phyloP scores from a whole-genome alignment of 75 land plant genomes.

The Chamaecyparis obtusa region DNA sequence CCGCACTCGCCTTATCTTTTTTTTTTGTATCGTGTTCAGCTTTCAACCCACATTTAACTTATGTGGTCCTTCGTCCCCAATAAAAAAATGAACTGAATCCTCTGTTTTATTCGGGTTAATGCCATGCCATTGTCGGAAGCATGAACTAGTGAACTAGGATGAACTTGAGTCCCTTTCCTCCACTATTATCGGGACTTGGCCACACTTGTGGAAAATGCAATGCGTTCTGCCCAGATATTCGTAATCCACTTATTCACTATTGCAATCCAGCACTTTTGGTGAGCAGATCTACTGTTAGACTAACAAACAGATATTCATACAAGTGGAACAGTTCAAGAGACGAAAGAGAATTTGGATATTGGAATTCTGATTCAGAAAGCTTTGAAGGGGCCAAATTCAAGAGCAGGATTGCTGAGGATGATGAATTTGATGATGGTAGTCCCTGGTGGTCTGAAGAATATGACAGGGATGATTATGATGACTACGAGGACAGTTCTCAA shows the following conservation, averaged over 20 bases:
- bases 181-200: not conserved
- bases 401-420: not conserved
- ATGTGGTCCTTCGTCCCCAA: no score
- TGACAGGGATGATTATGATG: not conserved
- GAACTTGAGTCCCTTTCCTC: not conserved
- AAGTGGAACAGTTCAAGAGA: not conserved
- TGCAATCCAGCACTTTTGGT: not conserved
- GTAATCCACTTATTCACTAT: not conserved
- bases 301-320: not conserved
- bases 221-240: not conserved
- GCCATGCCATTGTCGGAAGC: not conserved
- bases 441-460: constrained; percentile 6
- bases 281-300: not conserved
- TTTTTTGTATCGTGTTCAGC: no score
- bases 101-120: not conserved
- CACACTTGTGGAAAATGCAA: not conserved
- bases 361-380: not conserved
- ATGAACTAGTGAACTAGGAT: not conserved
- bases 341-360: not conserved
- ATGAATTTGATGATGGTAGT: not conserved
- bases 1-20: no score
- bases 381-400: not conserved
- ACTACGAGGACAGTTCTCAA: not conserved
- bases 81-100: not conserved
- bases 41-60: no score